Evolutionary conservation across 106 monocot genomes (phyloP), one percentile per base, ranked within the genome.

Genomic region (Chionographis japonica): DNA sequence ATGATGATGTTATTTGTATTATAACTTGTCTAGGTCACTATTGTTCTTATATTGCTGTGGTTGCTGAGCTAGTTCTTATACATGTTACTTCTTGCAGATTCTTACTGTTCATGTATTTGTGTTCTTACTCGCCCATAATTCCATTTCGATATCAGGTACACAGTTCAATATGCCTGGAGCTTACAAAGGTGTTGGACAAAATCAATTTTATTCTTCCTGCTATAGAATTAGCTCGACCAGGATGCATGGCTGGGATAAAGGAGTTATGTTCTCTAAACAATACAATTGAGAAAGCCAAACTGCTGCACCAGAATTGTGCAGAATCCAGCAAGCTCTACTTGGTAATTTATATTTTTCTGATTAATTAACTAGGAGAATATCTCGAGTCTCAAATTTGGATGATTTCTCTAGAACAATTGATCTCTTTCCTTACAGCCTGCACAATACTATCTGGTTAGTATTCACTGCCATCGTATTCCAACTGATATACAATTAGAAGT

Each of bases 281-380:
- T 71, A 67, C 73, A 46, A 58, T 92, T 40, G 86, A 86, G 55
- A 95, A 91, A 76, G 79, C 77, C 61, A 86, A 71, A 40, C 73
- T 80, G 61, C 78, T 95, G 52, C 77, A 89, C 64, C 83, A 80
- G 63, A 74, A 88, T 35, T 91, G 85, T 76, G 35, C 72, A 37
- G 91, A 91, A 61, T 84, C 81, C 59, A 91, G 95, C 86, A 91
- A 84, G 67, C 78, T 95, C 12, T 95, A 95, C 75, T 75, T 89
- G 95, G 95, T 95, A 91, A 12, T 52, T 53, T 55, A 9, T 43
- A 4, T 58, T 50, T 9, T 41, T 41, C 18, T 8, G 2, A 20
- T 42, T 39, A 43, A 41, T 15, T 40, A 46, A 46, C 9, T 50
- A 50, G 11, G 27, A 59, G 16, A 15, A 4, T 16, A 39, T 72